Evolutionary conservation across 345 rosid species (phyloP).

Genomic region (Carallia pectinifolia): DNA sequence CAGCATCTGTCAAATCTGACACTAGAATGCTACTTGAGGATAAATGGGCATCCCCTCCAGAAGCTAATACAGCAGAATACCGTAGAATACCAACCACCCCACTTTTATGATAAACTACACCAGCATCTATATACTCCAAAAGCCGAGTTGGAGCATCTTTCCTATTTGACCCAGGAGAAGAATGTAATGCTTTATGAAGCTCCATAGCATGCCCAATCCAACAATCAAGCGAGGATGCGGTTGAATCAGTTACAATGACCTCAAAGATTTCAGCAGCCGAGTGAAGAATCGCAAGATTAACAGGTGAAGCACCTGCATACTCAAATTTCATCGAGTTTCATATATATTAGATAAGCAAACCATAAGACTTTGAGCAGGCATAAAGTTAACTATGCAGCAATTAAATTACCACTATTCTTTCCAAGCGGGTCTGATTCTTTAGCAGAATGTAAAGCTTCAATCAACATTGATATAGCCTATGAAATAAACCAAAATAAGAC

Average conservation of each 20-base stretch:
- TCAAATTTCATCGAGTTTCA: conserved; percentile 27
- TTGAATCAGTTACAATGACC: conserved; percentile 82
- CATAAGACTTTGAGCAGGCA: conserved; percentile 10
- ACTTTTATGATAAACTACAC: conserved; percentile 85
- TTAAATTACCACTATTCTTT: conserved; percentile 53
- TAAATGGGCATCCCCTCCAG: conserved; percentile 90
- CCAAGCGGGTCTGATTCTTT: conserved; percentile 70
- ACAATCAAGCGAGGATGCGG: conserved; percentile 76
- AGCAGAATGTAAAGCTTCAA: conserved; percentile 81
- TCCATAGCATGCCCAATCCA: conserved; percentile 90
- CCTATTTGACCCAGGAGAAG: conserved; percentile 89
- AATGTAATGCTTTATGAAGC: conserved; percentile 83
- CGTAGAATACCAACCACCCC: conserved; percentile 88
- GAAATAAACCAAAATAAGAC: conserved; percentile 1
- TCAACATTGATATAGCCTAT: conserved; percentile 71
- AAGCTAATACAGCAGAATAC: conserved; percentile 83
- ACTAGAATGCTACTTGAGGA: conserved; percentile 72
- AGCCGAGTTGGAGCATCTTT: conserved; percentile 92
- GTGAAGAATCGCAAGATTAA: conserved; percentile 91
- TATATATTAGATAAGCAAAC: conserved; percentile 15
- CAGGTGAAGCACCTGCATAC: conserved; percentile 78
- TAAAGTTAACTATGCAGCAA: conserved; percentile 19
- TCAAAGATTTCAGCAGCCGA: conserved; percentile 97
- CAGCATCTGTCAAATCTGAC: conserved; percentile 72
- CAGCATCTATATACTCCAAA: conserved; percentile 95